These are phyloP conservation scores for Torulaspora pretoriensis DNA, from an alignment of 1,139 yeast species.

Conservation along the genomic window DNA sequence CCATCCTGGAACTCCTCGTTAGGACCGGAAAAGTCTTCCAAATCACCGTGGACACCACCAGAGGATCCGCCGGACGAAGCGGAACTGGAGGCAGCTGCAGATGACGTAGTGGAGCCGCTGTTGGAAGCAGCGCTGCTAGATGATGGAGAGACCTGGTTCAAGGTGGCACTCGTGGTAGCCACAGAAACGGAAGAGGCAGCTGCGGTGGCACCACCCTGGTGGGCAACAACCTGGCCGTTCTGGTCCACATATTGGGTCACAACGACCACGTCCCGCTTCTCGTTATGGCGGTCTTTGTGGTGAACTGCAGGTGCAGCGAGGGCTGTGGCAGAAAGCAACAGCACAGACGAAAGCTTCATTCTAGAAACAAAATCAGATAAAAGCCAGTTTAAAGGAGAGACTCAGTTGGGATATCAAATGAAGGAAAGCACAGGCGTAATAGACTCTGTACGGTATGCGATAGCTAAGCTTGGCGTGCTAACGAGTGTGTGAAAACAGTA, in stretches of 20 bases:
- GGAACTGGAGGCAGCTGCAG: slow-evolving; percentile 35
- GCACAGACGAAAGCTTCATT: slow-evolving; percentile 26
- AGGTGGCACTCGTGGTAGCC: slow-evolving; percentile 5
- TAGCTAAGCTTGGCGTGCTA: slow-evolving; percentile 1
- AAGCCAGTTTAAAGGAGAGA: slow-evolving; percentile 59
- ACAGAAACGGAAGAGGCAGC: slow-evolving; percentile 33
- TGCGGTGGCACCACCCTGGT: slow-evolving; percentile 34
- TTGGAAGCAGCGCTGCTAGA: slow-evolving; percentile 31
- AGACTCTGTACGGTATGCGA: neutral
- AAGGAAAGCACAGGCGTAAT: slow-evolving; percentile 18
- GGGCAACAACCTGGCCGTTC: slow-evolving; percentile 54
- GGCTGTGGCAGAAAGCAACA: slow-evolving; percentile 20
- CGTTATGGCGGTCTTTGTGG: slow-evolving; percentile 41
- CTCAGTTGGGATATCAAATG: slow-evolving; percentile 42
- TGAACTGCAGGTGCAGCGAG: slow-evolving; percentile 38
- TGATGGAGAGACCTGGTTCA: slow-evolving; percentile 23
- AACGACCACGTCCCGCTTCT: slow-evolving; percentile 30
- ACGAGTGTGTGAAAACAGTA: neutral
- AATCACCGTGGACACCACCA: slow-evolving; percentile 52
- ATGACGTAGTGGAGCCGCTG: slow-evolving; percentile 33
- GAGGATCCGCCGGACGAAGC: slow-evolving; percentile 27
- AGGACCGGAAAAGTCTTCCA: slow-evolving; percentile 52
- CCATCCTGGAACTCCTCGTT: slow-evolving; percentile 70
- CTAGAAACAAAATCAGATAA: neutral
- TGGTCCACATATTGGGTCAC: slow-evolving; percentile 27